Base-by-base conservation (phyloP, 352 stramenopile species). In the Phytophthora hybrid region DNA sequence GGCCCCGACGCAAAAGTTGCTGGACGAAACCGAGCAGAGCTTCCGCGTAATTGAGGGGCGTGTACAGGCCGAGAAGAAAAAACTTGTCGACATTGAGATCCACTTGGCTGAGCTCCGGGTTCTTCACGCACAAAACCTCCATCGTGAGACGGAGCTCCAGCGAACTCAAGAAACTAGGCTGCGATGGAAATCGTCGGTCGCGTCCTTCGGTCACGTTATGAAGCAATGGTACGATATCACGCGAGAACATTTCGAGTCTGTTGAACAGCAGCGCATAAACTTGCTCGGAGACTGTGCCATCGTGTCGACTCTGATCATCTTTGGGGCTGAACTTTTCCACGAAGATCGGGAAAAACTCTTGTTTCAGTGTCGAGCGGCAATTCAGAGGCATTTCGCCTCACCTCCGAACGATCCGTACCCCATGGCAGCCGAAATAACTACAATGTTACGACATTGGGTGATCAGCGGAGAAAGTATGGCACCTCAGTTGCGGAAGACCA, bases 81-180 rank as follows among this genome's bases (percentile, higher is more conserved):
- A 90, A 41, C 73, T 92, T 0, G 55, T 90, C 11, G 71, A 85
- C 13, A 72, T 92, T 31, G 78, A 91, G 65, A 56, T 90, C 0
- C 49, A 73, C 47, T 66, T 92, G 13, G 82, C 88, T 46, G 84
- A 88, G 10, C 62, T 90, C 26, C 76, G 83, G 0, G 44, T 74
- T 11, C 57, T 76, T 3, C 69, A 91, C 41, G 41, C 70, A 18
- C 59, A 64, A 5, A 83, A 83, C 23, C 16, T 82, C 14, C 77
- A 84, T 19, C 63, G 73, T 1, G 77, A 89, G 63, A 56, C 82
- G n/a, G 80, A 90, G 7, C 49, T 90, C n/a, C 81, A 91, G 55
- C 78, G 79, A 54, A 79, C 57, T 3, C 82, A 90, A 47, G 85
- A 89, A 51, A 80, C 76, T 26, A 79, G 80, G 26, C 53, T 79